Base-by-base conservation (phyloP, 345 rosid genomes). In the Ceriops tagal region DNA sequence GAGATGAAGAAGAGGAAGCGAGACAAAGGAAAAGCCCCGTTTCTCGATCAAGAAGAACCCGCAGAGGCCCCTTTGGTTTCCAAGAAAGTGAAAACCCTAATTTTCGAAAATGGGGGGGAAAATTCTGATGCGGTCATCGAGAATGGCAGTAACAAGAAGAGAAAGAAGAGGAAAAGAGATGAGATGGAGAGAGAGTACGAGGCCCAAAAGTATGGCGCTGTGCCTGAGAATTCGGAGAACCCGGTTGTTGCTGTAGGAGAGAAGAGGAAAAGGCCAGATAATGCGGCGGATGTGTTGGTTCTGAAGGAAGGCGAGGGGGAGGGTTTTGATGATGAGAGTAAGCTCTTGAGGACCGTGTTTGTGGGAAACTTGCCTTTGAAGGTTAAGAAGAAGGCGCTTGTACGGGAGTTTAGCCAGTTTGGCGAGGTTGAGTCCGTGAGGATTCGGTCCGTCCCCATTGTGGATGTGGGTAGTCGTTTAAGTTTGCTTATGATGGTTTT, bases 281-380 rank as follows among this genome's bases (percentile, higher is more conserved):
- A 84, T 66, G 84, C 66, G 1, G 83, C 62, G 9, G 88, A 84
- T 61, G 39, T 77, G 53, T 49, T 83, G 86, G 82, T 77, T 63
- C 74, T 82, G 0, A 84, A 83, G 49, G 96, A 72, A 1, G 58
- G 39, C 19, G 80, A 87, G 2, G 52, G 31, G 24, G 80, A 87
- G 74, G 95, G 96, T 0, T 96, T 90, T 70, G 99, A 96, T 58
- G 98, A 92, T 53, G 98, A 96, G 69, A 81, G 66, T 46, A 96
- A 90, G 91, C 85, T 96, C 51, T 75, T 86, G 76, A 90, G 96
- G 83, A 96, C 99, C 39, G 89, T 96, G 47, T 96, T 92, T 87
- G 88, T 90, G 21, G 99, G 99, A 68, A 96, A 96, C 71, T 74
- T 96, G 79, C 95, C 98, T 0, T 62, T 89, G 79, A 90, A 89